Percentiles rank a stretch among this genome's conserved stretches.
Evolutionary conservation across 371 early-diverging fungal genomes (phyloP).

Genomic region (Coemansia sp.): DNA sequence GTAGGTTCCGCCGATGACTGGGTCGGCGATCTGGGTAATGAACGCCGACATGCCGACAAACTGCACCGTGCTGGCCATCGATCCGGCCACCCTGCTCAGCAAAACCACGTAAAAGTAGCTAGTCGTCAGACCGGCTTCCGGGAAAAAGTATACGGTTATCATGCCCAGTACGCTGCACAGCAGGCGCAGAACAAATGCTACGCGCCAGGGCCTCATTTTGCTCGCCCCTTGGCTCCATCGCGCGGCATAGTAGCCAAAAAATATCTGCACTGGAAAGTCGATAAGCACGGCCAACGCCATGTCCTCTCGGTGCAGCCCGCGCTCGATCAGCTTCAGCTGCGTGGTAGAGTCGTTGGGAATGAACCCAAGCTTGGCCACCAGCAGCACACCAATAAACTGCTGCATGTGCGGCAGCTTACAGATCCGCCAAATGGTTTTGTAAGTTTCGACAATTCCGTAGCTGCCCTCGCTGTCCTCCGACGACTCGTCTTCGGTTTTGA

Average conservation of each 20-base stretch:
- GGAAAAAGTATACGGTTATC: constrained; percentile 78
- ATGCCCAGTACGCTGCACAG: constrained; percentile 79
- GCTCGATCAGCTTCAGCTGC: constrained; percentile 88
- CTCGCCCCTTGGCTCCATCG: constrained; percentile 87
- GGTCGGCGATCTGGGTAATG: constrained; percentile 93
- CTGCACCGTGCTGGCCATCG: constrained; percentile 88
- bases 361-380: constrained; percentile 92
- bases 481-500: constrained; percentile 66
- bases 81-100: constrained; percentile 74
- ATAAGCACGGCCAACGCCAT: constrained; percentile 87
- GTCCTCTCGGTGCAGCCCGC: constrained; percentile 93
- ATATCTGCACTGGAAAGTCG: constrained; percentile 94
- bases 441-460: constrained; percentile 54
- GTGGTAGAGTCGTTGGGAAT: constrained; percentile 94
- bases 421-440: constrained; percentile 69
- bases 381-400: constrained; percentile 72
- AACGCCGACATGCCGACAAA: constrained; percentile 96
- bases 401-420: constrained; percentile 82
- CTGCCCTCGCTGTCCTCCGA: constrained; percentile 27
- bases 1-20: constrained; percentile 95
- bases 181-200: constrained; percentile 85
- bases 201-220: constrained; percentile 90
- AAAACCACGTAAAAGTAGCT: constrained; percentile 85
- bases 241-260: constrained; percentile 96
- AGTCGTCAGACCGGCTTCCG: constrained; percentile 62